Evolutionary conservation across 1,284 basidiomycete genomes (phyloP), one percentile per base, ranked within the genome.

Genomic region (Boletellus deceptivus): DNA sequence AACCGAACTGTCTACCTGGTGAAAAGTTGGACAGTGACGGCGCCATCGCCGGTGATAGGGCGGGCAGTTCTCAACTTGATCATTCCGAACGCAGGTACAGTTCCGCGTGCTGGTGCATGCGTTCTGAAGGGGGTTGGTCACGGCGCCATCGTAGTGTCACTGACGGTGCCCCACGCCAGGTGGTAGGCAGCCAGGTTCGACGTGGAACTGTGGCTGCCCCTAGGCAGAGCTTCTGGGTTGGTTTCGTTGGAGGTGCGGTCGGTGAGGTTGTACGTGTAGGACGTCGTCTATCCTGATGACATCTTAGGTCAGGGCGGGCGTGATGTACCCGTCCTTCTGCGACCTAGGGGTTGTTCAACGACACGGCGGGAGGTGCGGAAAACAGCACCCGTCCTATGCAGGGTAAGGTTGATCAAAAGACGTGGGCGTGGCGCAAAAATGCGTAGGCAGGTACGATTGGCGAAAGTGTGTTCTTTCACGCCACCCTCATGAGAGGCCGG

Each of bases 231-330:
- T 17, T 48, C 55, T 0, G 58, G 55, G 55, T 80, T 79, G 13
- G 83, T 79, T 60, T 72, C 71, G 56, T 83, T 82, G 67, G 72
- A 83, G 0, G 87, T 89, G 69, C 87, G 90, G 44, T 77, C 83
- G 1, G 91, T 91, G 61, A 93, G 78, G 71, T 94, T 93, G 71
- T 86, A 88, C 0, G 86, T 81, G 63, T 80, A 79, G 22, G 51
- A 80, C 71, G 22, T 79, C 79, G 47, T 72, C 72, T 35, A 67
- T 64, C 35, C 88, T 86, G 61, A 93, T 80, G 50, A 72, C 70
- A 61, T 92, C 88, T 13, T 85, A 82, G 0, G 92, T 93, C 49
- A 94, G 75, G 4, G 91, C 93, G 7, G 92, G 92, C 3, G 88
- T 79, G 62, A 95, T 80, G 51, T 79, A 76, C 33, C 85, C 86